Evolutionary conservation across 1,284 basidiomycete genomes (phyloP), one percentile per base, ranked within the genome.

Genomic region (Caloboletus firmus): DNA sequence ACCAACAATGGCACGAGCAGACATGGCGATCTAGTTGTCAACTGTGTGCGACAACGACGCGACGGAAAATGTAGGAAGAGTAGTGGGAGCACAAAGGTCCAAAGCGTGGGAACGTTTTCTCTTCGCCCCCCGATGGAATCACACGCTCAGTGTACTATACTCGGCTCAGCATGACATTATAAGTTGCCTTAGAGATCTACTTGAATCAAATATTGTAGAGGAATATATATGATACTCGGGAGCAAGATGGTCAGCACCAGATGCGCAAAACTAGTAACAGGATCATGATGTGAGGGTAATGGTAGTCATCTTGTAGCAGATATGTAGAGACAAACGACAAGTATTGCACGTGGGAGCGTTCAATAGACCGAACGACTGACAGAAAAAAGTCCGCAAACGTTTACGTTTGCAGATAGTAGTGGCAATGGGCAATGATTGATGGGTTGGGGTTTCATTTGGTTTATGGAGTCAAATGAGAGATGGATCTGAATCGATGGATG

Each of bases 1-100:
- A 54, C 83, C 83, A 49, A 84, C 79, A 49, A 83, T 79, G 40
- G 74, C 71, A 66, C 80, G 77, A 54, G 75, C 69, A 59, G 78
- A 77, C 70, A 80, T 74, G 75, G 79, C 76, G 50, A 62, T 73
- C 70, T 54, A 48, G 48, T 54, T 49, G 46, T 37, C 52, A 56
- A 31, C 5, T 46, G 40, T 43, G 41, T 47, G 41, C 31, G 32
- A 32, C 35, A 31, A 56, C n/a, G 49, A 49, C 51, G 17, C 28
- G 50, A 31, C 53, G 43, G 26, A 39, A 44, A 46, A 41, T 22
- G 37, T 37, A 49, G 30, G 34, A 31, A 30, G 18, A 28, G 3
- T 2, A 1, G 22, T 53, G 45, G 4, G 31, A 31, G 35, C 45
- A 26, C 17, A 36, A 20, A 49, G 31, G 31, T 46, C 40, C 42